A percentile compares a stretch with the other conserved stretches of the same genome.
Evolutionary conservation across 306 rosid species (phyloP).

Genomic region (Cucurbita pepo): DNA sequence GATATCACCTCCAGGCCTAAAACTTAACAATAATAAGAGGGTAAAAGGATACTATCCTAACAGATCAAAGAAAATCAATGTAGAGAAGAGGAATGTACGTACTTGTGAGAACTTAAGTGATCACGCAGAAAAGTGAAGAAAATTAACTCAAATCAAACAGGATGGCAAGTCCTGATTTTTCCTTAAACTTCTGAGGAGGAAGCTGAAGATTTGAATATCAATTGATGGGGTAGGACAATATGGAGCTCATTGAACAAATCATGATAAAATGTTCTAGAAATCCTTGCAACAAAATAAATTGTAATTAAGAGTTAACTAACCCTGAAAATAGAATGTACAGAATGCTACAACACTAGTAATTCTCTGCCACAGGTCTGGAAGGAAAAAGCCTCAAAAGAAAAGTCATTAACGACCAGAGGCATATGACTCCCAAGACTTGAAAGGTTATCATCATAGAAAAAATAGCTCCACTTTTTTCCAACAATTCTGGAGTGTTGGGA

Average conservation of each 20-base stretch:
- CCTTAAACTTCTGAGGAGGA: not conserved
- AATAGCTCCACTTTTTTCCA: conserved; percentile 48
- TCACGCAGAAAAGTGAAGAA: not conserved
- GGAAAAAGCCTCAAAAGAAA: conserved; percentile 91
- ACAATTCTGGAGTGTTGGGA: conserved; percentile 33
- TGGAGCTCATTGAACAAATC: not conserved
- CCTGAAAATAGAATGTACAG: not conserved
- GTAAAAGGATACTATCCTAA: not conserved
- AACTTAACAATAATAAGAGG: not conserved
- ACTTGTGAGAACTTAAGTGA: not conserved
- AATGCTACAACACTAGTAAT: conserved; percentile 36
- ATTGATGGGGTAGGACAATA: not conserved
- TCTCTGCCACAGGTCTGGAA: conserved; percentile 74
- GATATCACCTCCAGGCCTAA: not conserved
- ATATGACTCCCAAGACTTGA: conserved; percentile 45
- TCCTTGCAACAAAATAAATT: not conserved
- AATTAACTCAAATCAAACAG: not conserved
- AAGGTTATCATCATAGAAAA: conserved; percentile 49
- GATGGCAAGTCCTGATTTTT: not conserved
- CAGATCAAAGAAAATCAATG: not conserved
- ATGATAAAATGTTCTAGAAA: not conserved
- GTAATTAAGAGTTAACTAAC: no score
- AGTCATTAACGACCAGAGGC: conserved; percentile 74
- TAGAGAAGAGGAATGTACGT: not conserved
- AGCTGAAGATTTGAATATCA: not conserved